A percentile compares a stretch with the other conserved stretches of the same genome.
Evolutionary conservation across 1,139 yeast genomes (phyloP).

Genomic region (Lodderomyces beijingensis): DNA sequence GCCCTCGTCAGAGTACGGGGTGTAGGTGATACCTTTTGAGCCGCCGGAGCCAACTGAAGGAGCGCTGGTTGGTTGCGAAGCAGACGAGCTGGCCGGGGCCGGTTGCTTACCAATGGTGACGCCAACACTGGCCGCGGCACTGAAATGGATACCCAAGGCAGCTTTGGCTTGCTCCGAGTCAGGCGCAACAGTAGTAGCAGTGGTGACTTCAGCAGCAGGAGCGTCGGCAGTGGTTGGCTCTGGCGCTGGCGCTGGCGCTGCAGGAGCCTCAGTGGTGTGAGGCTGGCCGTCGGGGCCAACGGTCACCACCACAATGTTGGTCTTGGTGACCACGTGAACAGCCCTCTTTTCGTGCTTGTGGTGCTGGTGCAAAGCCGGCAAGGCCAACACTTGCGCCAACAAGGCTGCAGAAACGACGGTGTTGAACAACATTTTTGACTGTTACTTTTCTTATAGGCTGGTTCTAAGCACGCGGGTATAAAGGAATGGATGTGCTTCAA

Average conservation of each 20-base stretch:
- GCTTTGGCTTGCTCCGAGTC: slow-evolving; percentile 2
- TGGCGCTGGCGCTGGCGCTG: too few relatives aligned
- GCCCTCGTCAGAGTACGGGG: slow-evolving; percentile 73
- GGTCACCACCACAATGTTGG: slow-evolving; percentile 32
- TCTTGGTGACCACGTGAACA: slow-evolving; percentile 31
- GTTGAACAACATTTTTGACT: slow-evolving; percentile 51
- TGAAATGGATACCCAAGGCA: too few relatives aligned
- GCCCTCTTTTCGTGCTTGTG: slow-evolving; percentile 41
- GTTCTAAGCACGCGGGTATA: too few relatives aligned
- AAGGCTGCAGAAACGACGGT: slow-evolving; percentile 35
- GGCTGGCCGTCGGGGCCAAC: slow-evolving; percentile 27
- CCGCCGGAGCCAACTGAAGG: slow-evolving; percentile 20
- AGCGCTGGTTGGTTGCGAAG: slow-evolving; percentile 22
- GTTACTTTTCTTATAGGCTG: too few relatives aligned
- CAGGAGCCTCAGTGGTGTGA: slow-evolving; percentile 22
- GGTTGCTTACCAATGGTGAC: too few relatives aligned
- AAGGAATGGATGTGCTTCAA: slow-evolving; percentile 1
- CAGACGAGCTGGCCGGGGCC: slow-evolving; percentile 19
- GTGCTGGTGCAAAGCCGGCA: slow-evolving; percentile 35
- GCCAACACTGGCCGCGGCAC: slow-evolving; percentile 28
- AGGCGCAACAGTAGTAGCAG: slow-evolving; percentile 6
- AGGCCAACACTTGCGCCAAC: slow-evolving; percentile 23
- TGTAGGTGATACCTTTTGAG: slow-evolving; percentile 70
- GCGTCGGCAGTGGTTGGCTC: slow-evolving; percentile 6
- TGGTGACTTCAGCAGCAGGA: slow-evolving; percentile 8